Base-by-base conservation (phyloP, 345 rosid genomes). In the Eucalyptus sp. region DNA sequence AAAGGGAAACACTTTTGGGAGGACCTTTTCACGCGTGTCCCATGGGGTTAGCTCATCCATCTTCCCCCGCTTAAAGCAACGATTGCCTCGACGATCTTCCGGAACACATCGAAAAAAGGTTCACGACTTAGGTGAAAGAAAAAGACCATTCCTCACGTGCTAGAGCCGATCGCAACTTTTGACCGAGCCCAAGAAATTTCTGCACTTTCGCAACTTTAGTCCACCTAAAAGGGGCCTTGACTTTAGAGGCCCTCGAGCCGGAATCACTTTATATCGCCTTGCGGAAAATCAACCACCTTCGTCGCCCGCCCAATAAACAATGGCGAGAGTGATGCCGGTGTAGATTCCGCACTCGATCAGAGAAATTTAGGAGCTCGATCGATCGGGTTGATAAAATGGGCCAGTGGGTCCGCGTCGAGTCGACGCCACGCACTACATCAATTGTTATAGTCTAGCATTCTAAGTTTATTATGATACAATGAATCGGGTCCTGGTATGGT, bases 111-210 rank as follows among this genome's bases (percentile, higher is more conserved):
- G 13, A 33, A 6, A 76, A n/a, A 64, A 76, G 43, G 48, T 41
- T 76, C 48, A 20, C 48, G 84, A 41, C 48, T 76, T 76, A 76
- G 84, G 84, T 76, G 84, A 41, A 41, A 76, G 84, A 76, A 76
- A 76, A 76, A 24, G 84, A 76, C 84, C 84, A 76, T 76, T 76
- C 84, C 84, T 76, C 84, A 76, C 84, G 84, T 41, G 84, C 83
- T 20, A 12, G 3, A 37, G 48, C 7, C 83, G 6, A 20, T 20
- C 83, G 8, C 83, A 10, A 11, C 84, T 76, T 76, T 76, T 76
- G 84, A 76, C 84, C 83, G 7, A 76, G 84, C 44, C 84, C 48
- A 76, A 7, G 84, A 76, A 76, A 76, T 76, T 41, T 20, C 15
- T 76, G 48, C 84, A 11, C 84, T 12, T 76, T 22, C 22, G 84